These are phyloP conservation scores for Acer saccharum DNA, from an alignment of 345 rosid genomes.

Conservation along the genomic window DNA sequence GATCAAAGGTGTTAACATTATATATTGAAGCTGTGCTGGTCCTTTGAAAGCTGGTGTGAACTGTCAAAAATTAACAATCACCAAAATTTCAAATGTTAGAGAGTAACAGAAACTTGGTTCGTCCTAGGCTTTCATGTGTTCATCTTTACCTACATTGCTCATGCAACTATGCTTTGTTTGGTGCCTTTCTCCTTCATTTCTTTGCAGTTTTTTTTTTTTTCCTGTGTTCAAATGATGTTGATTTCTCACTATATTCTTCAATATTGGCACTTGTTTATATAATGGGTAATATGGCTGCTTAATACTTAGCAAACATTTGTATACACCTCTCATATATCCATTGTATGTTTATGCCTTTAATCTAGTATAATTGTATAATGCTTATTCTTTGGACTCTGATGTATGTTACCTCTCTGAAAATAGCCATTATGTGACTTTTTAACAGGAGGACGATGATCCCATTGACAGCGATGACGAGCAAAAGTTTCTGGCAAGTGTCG, in stretches of 20 bases:
- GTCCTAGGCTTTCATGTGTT: neutral
- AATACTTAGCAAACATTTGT: neutral
- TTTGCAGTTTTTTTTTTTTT: neutral
- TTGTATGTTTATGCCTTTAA: neutral
- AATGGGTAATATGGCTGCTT: neutral
- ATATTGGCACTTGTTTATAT: neutral
- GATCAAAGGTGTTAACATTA: neutral
- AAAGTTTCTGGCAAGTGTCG: slow-evolving; percentile 73
- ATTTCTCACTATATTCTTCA: neutral
- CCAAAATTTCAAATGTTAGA: neutral
- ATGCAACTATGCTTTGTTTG: neutral
- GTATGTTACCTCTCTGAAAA: slow-evolving; percentile 11
- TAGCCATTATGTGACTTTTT: slow-evolving; percentile 13
- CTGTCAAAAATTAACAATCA: slow-evolving; percentile 1
- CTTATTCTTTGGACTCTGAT: neutral
- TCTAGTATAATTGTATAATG: neutral
- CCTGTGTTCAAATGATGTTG: neutral
- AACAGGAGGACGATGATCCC: slow-evolving; percentile 76
- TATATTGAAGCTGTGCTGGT: neutral
- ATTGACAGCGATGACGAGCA: slow-evolving; percentile 75
- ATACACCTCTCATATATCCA: neutral
- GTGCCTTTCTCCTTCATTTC: neutral
- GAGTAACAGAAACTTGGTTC: neutral
- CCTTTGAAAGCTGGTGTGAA: neutral
- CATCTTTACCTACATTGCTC: neutral